Percentiles rank a stretch among this genome's conserved stretches.
phyloP scores from a whole-genome alignment of 352 stramenopile genomes.

The Pythium monospermum region DNA sequence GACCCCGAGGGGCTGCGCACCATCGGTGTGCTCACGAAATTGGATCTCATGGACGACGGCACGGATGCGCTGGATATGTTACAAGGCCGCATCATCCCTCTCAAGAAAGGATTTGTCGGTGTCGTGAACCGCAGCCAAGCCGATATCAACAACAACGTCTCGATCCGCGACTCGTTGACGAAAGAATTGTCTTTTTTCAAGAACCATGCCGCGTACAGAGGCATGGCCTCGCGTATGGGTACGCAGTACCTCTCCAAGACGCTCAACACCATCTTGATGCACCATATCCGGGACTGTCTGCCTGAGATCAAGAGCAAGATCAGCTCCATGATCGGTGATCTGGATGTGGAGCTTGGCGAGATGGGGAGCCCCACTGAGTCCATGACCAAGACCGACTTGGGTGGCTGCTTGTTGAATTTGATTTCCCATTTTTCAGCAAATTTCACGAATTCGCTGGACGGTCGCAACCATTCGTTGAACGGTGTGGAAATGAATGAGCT shows the following conservation, averaged over 20 bases:
- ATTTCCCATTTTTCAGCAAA: conserved; percentile 90
- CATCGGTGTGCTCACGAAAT: conserved; percentile 99
- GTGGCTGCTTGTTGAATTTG: conserved; percentile 92
- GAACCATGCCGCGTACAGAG: conserved; percentile 94
- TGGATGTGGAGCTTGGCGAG: conserved; percentile 94
- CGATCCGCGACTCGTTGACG: conserved; percentile 91
- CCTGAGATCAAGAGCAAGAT: conserved; percentile 99
- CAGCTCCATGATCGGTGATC: conserved; percentile 91
- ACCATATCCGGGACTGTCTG: conserved; percentile 98
- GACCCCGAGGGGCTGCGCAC: conserved; percentile 93
- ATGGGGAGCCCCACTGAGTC: conserved; percentile 90
- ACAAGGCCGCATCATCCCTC: conserved; percentile 94
- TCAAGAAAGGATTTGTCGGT: conserved; percentile 97
- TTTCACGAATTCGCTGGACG: conserved; percentile 89
- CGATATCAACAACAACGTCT: conserved; percentile 96
- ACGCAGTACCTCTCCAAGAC: conserved; percentile 95
- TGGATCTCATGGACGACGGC: conserved; percentile 99
- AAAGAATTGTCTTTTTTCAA: conserved; percentile 98
- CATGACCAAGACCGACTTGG: conserved; percentile 89
- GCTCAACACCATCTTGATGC: conserved; percentile 99
- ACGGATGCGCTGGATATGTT: conserved; percentile 98
- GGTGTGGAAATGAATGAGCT: conserved; percentile 86
- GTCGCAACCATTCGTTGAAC: conserved; percentile 77
- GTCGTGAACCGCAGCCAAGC: conserved; percentile 98
- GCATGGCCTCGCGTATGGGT: conserved; percentile 92